Conservation (phyloP, 345 rosid species). For the Aquilaria malaccensis region DNA sequence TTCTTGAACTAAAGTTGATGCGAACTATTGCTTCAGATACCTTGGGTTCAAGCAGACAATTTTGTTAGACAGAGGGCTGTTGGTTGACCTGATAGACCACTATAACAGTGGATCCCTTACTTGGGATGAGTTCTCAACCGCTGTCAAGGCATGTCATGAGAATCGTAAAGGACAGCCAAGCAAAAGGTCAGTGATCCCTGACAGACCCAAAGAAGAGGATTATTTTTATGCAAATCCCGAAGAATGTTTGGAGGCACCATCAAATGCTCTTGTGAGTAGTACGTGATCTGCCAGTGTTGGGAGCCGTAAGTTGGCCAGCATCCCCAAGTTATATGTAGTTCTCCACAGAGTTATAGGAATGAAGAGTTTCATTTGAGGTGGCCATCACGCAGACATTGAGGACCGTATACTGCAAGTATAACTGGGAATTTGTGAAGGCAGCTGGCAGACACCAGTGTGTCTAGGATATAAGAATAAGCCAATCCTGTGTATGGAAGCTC, state of each 20-base stretch:
- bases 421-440: slow-evolving; percentile 15
- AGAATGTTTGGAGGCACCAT: slow-evolving; percentile 57
- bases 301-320: slow-evolving; percentile 10
- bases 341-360: slow-evolving; percentile 6
- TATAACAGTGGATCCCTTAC: slow-evolving; percentile 46
- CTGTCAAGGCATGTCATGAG: slow-evolving; percentile 68
- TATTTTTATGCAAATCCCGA: slow-evolving; percentile 93
- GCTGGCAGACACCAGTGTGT: slow-evolving; percentile 10
- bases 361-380: slow-evolving; percentile 12
- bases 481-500: slow-evolving; percentile 35
- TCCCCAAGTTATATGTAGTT: slow-evolving; percentile 11
- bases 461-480: slow-evolving; percentile 28
- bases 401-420: slow-evolving; percentile 10
- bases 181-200: slow-evolving; percentile 58
- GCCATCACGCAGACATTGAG: slow-evolving; percentile 10
- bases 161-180: slow-evolving; percentile 65
- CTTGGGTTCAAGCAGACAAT: slow-evolving; percentile 88
- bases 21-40: slow-evolving; percentile 35
- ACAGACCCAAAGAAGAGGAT: slow-evolving; percentile 88
- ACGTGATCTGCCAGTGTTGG: slow-evolving; percentile 17
- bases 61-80: slow-evolving; percentile 59
- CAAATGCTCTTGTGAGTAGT: slow-evolving; percentile 36
- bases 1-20: no score
- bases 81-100: slow-evolving; percentile 81
- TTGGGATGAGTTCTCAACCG: slow-evolving; percentile 77